Conservation (phyloP, 2,329 filamentous ascomycete genomes). For the Akanthomyces muscarius region DNA sequence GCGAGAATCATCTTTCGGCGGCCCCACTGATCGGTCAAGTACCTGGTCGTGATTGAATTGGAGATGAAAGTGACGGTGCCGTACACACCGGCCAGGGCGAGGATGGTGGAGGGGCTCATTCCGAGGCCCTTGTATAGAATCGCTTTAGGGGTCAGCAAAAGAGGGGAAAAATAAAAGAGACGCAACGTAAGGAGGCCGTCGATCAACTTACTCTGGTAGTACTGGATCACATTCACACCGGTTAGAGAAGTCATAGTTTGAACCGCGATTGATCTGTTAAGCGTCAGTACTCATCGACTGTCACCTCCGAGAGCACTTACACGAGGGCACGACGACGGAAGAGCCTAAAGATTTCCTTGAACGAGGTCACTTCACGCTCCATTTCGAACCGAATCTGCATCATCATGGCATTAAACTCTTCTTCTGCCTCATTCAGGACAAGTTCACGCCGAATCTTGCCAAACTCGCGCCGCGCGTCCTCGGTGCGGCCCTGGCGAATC, state of each 20-base stretch:
- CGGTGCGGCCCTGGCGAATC: slow-evolving; percentile 45
- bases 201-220: slow-evolving; percentile 34
- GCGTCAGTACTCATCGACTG: not conserved
- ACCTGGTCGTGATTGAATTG: slow-evolving; percentile 49
- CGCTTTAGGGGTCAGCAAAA: slow-evolving; percentile 21
- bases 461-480: slow-evolving; percentile 46
- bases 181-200: not conserved
- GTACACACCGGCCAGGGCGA: slow-evolving; percentile 51
- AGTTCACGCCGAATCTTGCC: slow-evolving; percentile 44
- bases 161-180: not conserved
- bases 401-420: slow-evolving; percentile 52
- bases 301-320: slow-evolving; percentile 25
- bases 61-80: slow-evolving; percentile 49
- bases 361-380: slow-evolving; percentile 50
- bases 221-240: slow-evolving; percentile 53
- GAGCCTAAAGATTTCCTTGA: slow-evolving; percentile 47
- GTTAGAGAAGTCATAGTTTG: slow-evolving; percentile 56
- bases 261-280: slow-evolving; percentile 43
- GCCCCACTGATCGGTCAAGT: slow-evolving; percentile 54
- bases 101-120: slow-evolving; percentile 45
- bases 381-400: slow-evolving; percentile 54
- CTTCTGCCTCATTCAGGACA: slow-evolving; percentile 38
- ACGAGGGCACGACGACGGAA: slow-evolving; percentile 50
- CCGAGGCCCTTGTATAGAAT: slow-evolving; percentile 53
- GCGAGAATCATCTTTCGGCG: slow-evolving; percentile 55